phyloP scores from a whole-genome alignment of 805 yeast species.

The Hanseniaspora thailandica region DNA sequence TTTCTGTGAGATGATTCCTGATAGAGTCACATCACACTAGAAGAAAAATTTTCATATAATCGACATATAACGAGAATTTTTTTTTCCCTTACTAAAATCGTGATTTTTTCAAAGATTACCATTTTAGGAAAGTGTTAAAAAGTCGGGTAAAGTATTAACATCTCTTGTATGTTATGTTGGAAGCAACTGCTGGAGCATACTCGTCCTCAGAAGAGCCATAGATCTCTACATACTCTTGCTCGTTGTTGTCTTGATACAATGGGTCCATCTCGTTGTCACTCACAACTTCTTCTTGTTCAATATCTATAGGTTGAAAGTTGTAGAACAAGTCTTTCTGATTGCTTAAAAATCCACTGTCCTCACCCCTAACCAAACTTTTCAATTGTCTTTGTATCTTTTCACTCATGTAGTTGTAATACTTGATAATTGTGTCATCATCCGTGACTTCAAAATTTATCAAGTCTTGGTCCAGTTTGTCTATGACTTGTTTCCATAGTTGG shows the following conservation, averaged over 20 bases:
- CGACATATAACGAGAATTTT: not conserved
- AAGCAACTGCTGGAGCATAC: constrained; percentile 19
- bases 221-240: not conserved
- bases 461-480: not conserved
- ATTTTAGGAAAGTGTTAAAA: too few species aligned
- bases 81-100: too few species aligned
- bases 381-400: not conserved
- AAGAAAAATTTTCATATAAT: too few species aligned
- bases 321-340: not conserved
- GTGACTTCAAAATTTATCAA: not conserved
- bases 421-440: not conserved
- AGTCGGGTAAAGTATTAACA: not conserved
- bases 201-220: constrained; percentile 18
- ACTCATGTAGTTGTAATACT: not conserved
- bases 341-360: not conserved
- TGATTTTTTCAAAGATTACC: too few species aligned
- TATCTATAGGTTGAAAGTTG: not conserved
- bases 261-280: not conserved
- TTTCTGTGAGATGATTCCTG: too few species aligned
- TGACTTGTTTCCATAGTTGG: not conserved
- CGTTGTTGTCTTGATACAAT: not conserved
- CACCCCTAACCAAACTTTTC: not conserved
- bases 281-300: not conserved
- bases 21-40: too few species aligned
- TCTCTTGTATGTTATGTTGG: constrained; percentile 17